phyloP scores from a whole-genome alignment of 2,329 filamentous ascomycete genomes.

The Cercospora beticola region DNA sequence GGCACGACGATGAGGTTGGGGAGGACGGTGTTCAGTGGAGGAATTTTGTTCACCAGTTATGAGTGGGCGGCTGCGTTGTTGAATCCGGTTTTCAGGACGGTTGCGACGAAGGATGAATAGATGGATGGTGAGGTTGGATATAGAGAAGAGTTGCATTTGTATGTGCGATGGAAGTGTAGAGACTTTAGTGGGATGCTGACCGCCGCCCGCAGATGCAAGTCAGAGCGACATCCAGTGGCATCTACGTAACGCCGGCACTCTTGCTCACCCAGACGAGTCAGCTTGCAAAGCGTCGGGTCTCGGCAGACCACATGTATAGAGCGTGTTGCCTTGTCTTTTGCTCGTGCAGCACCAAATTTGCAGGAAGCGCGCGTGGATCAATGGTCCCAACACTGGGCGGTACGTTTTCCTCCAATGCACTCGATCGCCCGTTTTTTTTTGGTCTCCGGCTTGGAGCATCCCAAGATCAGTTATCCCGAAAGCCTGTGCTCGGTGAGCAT shows the following conservation, averaged over 20 bases:
- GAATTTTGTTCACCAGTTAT: constrained; percentile 64
- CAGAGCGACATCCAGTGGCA: neutral
- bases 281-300: neutral
- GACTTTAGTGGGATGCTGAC: neutral
- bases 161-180: neutral
- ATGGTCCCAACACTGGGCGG: neutral
- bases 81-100: constrained; percentile 37
- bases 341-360: neutral
- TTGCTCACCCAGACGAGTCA: neutral
- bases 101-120: constrained; percentile 5
- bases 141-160: neutral
- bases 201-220: neutral
- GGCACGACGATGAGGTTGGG: constrained; percentile 68
- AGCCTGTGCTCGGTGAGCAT: no score
- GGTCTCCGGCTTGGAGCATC: no score
- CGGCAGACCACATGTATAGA: neutral
- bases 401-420: neutral
- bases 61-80: constrained; percentile 56
- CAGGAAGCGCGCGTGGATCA: neutral
- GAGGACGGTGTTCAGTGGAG: constrained; percentile 63
- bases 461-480: no score
- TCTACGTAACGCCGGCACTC: neutral
- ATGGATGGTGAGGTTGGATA: neutral
- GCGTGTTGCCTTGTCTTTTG: neutral
- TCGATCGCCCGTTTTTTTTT: no score